Base-by-base conservation (phyloP, 2,329 filamentous ascomycete species). In the Nigrograna mackinnonii region DNA sequence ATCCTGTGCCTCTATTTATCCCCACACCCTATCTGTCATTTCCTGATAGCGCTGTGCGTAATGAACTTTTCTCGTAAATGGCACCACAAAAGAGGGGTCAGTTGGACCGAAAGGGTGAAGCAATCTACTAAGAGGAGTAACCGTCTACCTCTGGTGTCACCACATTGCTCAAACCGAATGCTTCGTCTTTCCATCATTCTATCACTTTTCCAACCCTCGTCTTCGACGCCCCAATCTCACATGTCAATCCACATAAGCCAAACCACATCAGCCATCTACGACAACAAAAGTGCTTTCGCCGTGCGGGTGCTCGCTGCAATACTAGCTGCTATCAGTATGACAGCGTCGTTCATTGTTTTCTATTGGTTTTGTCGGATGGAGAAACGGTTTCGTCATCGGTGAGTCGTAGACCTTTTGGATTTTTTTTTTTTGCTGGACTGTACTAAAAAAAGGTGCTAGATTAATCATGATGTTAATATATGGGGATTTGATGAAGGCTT, bases 291-390 rank as follows among this genome's bases (percentile, higher is more conserved):
- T 37, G 65, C 47, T 14, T 54, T 59, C 16, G 49, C 50, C 17
- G 51, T 74, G n/a, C 66, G 67, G 37, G 46, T 68, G 19, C 48
- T 65, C 13, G 65, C 66, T 6, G 51, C 62, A 2, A 54, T 56
- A 6, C 68, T 62, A 34, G 66, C 72, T 2, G 52, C 72, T 1
- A 45, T 83, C 50, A 88, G 85, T 54, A 69, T 88, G 22, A 39
- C 77, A 3, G 74, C 80, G 9, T 79, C 78, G 0, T 54, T 82
- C 5, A 59, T 80, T 21, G 77, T 83, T 2, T 77, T 86, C 30
- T 87, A 85, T 68, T 90, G 85, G 83, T 90, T 91, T 59, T 72
- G 81, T 43, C 78, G 82, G 48, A 91, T 91, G 85, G 78, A 82
- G 52, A 79, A 86, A 57, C 83, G 79, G 49, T 91, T 91, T 64